Conservation (phyloP, 257 asterid genomes). For the Solanum neorickii region DNA sequence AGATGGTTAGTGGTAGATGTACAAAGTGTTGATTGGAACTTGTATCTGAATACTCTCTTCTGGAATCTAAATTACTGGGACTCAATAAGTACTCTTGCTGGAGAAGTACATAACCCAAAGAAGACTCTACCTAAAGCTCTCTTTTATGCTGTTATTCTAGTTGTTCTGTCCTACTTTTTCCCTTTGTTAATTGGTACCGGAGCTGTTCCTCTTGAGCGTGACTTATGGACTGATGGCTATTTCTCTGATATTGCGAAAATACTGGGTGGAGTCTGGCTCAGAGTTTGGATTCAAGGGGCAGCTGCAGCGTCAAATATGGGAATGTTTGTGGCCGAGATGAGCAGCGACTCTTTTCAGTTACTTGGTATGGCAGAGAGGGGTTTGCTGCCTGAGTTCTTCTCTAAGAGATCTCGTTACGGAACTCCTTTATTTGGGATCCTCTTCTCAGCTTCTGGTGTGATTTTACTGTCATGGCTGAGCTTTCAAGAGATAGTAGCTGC, state of each 20-base stretch:
- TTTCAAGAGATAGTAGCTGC: constrained; percentile 3
- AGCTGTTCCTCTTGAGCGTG: neutral
- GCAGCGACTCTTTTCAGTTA: neutral
- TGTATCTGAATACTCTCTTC: constrained; percentile 2
- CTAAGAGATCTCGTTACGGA: neutral
- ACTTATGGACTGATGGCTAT: neutral
- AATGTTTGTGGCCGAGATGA: constrained; percentile 2
- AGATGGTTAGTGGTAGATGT: neutral
- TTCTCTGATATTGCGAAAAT: neutral
- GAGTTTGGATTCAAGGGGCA: constrained; percentile 3
- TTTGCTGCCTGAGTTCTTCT: neutral
- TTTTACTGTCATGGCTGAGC: neutral
- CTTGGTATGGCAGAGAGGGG: constrained; percentile 2
- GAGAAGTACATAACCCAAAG: neutral
- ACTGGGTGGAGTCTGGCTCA: neutral
- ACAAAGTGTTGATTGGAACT: neutral
- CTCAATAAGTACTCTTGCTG: neutral
- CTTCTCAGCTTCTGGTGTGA: neutral
- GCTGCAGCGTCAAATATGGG: neutral
- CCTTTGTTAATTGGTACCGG: neutral
- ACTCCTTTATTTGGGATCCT: neutral
- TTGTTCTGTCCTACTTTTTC: neutral
- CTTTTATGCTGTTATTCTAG: neutral
- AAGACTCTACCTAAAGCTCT: neutral
- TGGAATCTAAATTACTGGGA: constrained; percentile 1